Evolutionary conservation across 179 eudicot species (phyloP).

Genomic region (Dionaea muscipula): DNA sequence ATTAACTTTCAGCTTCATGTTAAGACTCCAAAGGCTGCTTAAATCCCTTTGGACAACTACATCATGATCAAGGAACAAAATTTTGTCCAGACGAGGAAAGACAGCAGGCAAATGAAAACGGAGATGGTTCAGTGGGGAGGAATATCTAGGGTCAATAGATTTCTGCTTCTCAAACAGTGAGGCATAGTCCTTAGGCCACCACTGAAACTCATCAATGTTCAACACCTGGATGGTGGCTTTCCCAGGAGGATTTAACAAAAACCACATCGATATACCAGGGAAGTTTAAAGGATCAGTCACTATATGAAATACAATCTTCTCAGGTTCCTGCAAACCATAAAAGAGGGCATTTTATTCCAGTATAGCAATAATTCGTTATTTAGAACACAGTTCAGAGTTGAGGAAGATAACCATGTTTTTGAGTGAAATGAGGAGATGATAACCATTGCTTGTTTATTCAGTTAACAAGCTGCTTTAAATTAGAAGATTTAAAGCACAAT

Average conservation of each 20-base stretch:
- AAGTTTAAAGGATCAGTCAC: conserved; percentile 80
- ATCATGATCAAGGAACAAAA: conserved; percentile 90
- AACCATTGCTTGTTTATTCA: too few relatives aligned
- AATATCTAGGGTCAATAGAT: conserved; percentile 62
- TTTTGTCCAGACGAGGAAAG: conserved; percentile 62
- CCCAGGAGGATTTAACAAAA: conserved; percentile 63
- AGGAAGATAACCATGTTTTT: too few relatives aligned
- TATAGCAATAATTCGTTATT: neutral
- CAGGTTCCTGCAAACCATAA: conserved; percentile 22
- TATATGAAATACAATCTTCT: conserved; percentile 69
- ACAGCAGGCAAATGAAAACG: conserved; percentile 84
- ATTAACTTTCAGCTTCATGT: conserved; percentile 74
- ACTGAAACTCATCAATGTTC: conserved; percentile 42
- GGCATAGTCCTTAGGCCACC: conserved; percentile 35
- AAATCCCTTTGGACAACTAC: conserved; percentile 83
- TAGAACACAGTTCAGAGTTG: too few relatives aligned
- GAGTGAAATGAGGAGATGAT: too few relatives aligned
- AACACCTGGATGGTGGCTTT: conserved; percentile 65
- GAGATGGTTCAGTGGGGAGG: conserved; percentile 75
- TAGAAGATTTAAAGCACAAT: too few relatives aligned
- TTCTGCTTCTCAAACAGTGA: conserved; percentile 29
- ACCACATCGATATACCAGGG: conserved; percentile 91
- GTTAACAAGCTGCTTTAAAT: too few relatives aligned
- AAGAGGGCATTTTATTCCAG: neutral
- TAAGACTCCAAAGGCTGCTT: conserved; percentile 47